phyloP scores from a whole-genome alignment of 2,329 filamentous ascomycete species.

The Hypoxylon sp. region DNA sequence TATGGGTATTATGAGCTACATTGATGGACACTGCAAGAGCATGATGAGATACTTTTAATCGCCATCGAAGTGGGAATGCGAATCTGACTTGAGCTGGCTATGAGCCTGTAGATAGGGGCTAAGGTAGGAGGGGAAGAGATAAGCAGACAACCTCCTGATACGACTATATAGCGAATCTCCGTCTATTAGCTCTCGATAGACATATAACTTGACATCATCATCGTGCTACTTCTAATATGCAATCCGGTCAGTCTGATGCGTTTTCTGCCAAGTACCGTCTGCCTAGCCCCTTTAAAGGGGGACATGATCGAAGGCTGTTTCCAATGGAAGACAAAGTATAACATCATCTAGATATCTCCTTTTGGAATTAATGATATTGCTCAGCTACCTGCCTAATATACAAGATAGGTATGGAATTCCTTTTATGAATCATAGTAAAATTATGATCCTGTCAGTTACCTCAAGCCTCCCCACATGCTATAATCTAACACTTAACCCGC shows the following conservation, averaged over 20 bases:
- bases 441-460: neutral
- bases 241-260: neutral
- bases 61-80: neutral
- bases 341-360: neutral
- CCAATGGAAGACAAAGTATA: neutral
- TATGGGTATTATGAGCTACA: neutral
- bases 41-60: neutral
- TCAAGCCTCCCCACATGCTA: too few relatives aligned
- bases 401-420: too few relatives aligned
- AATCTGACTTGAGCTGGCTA: neutral
- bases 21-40: neutral
- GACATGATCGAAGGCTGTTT: neutral
- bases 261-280: neutral
- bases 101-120: neutral
- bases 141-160: neutral
- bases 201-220: neutral
- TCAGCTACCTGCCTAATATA: neutral
- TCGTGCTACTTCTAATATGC: neutral
- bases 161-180: neutral
- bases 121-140: neutral
- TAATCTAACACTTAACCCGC: too few relatives aligned
- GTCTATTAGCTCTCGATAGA: neutral
- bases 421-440: neutral
- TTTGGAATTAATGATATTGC: too few relatives aligned
- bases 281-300: neutral